Evolutionary conservation across 305 asterid species (phyloP).

Genomic region (Fraxinus ornus): DNA sequence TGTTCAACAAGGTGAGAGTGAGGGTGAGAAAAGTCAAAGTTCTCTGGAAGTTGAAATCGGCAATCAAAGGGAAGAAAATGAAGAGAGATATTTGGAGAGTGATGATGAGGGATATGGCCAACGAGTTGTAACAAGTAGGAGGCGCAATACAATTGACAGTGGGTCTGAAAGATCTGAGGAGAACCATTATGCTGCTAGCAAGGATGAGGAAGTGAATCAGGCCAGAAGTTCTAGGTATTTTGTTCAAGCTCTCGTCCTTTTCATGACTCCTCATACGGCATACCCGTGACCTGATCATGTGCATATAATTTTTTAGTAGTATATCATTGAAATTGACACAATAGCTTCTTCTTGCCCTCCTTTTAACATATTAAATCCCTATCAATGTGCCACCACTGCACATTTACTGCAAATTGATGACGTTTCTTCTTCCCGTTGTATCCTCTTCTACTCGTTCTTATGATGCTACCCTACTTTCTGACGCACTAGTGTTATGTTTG

Average conservation of each 20-base stretch:
- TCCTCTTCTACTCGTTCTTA: neutral
- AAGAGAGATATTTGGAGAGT: constrained; percentile 62
- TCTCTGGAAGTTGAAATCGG: constrained; percentile 68
- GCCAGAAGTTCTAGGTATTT: constrained; percentile 56
- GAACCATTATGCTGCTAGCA: constrained; percentile 59
- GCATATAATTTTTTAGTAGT: neutral
- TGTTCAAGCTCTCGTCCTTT: constrained; percentile 15
- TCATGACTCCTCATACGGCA: neutral
- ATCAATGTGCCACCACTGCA: neutral
- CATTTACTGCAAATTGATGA: neutral
- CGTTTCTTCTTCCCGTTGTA: neutral
- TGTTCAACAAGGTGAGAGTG: constrained; percentile 61
- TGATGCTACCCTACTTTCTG: constrained; percentile 6
- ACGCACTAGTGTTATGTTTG: too few relatives aligned
- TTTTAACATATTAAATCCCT: neutral
- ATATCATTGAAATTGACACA: neutral
- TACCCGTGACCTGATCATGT: neutral
- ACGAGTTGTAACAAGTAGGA: constrained; percentile 61
- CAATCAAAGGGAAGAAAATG: constrained; percentile 77
- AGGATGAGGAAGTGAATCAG: constrained; percentile 71
- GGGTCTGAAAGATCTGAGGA: constrained; percentile 86
- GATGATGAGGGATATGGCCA: constrained; percentile 66
- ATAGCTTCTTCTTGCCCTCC: neutral
- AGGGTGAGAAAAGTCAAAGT: constrained; percentile 72
- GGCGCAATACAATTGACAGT: constrained; percentile 58